Evolutionary conservation across 73 alveolate genomes (phyloP).

Genomic region (Stentor roeselii): DNA sequence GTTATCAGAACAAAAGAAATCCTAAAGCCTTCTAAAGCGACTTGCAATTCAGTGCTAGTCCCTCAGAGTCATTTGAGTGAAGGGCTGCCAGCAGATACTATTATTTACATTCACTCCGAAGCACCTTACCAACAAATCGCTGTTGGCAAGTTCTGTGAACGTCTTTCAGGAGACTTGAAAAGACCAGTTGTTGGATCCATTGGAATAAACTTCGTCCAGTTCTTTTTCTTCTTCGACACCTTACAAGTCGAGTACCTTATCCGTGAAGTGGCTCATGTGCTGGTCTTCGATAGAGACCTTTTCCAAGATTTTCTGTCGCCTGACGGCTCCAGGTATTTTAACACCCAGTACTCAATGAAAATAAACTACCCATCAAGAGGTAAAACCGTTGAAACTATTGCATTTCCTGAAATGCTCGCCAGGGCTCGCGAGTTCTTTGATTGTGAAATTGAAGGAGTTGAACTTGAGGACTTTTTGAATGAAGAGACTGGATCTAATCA

Average conservation of each 20-base stretch:
- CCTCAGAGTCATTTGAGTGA: neutral
- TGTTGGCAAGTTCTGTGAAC: neutral
- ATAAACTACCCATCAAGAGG: neutral
- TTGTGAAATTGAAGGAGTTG: neutral
- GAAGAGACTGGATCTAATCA: neutral
- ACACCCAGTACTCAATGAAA: neutral
- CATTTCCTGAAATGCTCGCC: neutral
- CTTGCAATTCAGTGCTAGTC: neutral
- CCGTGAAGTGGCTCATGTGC: conserved; percentile 7
- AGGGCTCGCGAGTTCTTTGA: neutral
- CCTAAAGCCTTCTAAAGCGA: neutral
- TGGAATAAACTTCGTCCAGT: neutral
- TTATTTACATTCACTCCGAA: neutral
- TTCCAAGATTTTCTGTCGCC: neutral
- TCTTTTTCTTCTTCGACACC: neutral
- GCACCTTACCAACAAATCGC: neutral
- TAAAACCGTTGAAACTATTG: neutral
- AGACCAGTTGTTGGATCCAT: conserved; percentile 10
- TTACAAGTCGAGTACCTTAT: neutral
- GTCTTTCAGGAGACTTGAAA: neutral
- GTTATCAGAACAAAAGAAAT: neutral
- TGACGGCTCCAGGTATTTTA: neutral
- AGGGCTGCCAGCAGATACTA: neutral
- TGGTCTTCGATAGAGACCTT: neutral
- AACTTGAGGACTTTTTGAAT: conserved; percentile 1